Evolutionary conservation across 306 rosid genomes (phyloP), one percentile per base, ranked within the genome.

Genomic region (Fagus sylvatica): DNA sequence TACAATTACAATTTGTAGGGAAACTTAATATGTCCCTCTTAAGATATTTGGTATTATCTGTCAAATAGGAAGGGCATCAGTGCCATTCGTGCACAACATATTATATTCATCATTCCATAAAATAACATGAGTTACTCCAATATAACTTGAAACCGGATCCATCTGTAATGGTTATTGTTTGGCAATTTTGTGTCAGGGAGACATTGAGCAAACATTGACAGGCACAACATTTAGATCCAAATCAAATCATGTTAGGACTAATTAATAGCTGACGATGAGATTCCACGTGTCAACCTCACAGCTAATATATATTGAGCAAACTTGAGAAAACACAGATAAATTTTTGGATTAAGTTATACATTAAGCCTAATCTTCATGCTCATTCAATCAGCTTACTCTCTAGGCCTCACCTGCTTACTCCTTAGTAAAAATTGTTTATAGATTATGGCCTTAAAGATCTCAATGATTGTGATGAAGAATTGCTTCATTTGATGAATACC

Each of bases 71-170:
- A 9, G 10, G 39, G 37, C 15, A 2, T 32, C 8, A 60, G 67
- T 60, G 33, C 67, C 67, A 60, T 60, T 32, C 67, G 67, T 60
- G 67, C 40, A 32, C 67, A 60, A 33, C 40, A 60, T 60, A 30
- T 32, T 22, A 57, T 57, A 28, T 60, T 32, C 40, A 32, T 32
- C 36, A 33, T 12, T 60, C 33, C 33, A 11, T 32, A 32, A 12
- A 33, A 33, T 13, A 13, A 33, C 19, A 12, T 33, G 41, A 61
- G 4, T 61, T 2, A 61, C 1, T 33, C 15, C 68, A 13, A 22
- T 22, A 22, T 57, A 61, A 13, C 39, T 33, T 61, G 68, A 32
- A 61, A 61, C 42, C 68, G 34, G 68, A 61, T 61, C 68, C 68
- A 33, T 5, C 32, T 61, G 68, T 32, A 33, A 33, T 33, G 68